Evolutionary conservation across 352 stramenopile species (phyloP), one percentile per base, ranked within the genome.

Genomic region (Phytophthora lateralis): DNA sequence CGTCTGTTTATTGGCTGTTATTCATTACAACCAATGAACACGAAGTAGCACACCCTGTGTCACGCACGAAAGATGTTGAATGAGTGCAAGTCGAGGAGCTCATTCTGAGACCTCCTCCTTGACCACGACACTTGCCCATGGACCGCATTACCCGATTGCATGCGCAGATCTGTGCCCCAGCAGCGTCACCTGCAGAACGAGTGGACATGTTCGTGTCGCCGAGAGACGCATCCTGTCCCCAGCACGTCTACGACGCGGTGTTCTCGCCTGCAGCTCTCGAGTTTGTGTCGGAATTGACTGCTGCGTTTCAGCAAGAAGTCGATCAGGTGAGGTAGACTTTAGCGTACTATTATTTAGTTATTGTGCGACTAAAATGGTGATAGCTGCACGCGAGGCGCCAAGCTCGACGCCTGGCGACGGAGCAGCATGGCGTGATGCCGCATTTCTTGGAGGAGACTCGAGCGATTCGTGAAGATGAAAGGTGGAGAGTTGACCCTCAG

Each of bases 241-340:
- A 62, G 12, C 63, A 77, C 17, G 60, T 79, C 14, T 89, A 87
- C 44, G 70, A 80, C 24, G 58, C 83, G 4, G 92, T 98, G 56
- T 68, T 98, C 9, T 96, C 89, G 3, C 71, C 81, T 29, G 76
- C 93, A 20, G 90, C 92, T 10, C 65, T 98, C 7, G 78, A 78
- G 35, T 98, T 98, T 65, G 77, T 98, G 7, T 80, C 86, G 15
- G 78, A 89, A 14, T 60, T 98, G 34, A 86, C 85, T 15, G 57
- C 69, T 50, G 74, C 80, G 41, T 98, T 98, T 62, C 80, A 91
- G 3, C 10, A 38, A 29, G 56, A 89, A 27, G 67, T 90, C 7
- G 54, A 76, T 10, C 35, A 81, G 52, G 77, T 89, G 44, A 4
- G 20, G 43, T n/a, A 52, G 15, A 17, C 14, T 21, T 38, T 2